Evolutionary conservation across 345 rosid genomes (phyloP), one percentile per base, ranked within the genome.

Genomic region (Angophora floribunda): DNA sequence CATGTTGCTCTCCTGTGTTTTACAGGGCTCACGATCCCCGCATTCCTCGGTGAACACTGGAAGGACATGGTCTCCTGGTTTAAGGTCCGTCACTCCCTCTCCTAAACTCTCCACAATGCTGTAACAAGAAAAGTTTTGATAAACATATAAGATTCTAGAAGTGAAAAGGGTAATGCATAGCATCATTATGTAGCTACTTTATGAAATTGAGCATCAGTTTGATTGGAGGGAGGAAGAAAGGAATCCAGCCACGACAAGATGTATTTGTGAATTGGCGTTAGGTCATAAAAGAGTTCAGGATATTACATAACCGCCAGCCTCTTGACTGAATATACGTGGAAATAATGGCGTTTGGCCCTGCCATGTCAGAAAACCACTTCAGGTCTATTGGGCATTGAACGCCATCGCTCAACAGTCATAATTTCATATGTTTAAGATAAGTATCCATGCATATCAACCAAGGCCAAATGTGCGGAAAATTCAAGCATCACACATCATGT

Each of bases 291-390:
- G 63, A 57, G 63, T 9, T 57, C 24, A 24, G 12, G 63, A 57
- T 24, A 24, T 22, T 9, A 9, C 63, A 9, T 8, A 92, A 92
- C 93, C 90, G n/a, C 90, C 90, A 16, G 92, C 93, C 89, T 92
- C 93, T 79, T 92, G 93, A 88, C 91, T 91, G 14, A 89, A 87
- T 14, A 92, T 89, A 26, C 91, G 88, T 87, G 92, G 93, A 90
- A 92, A 91, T 50, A 92, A 47, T 4, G 92, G 91, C 44, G 90
- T 90, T 65, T 92, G 93, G 10, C 91, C 93, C 93, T 88, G 90
- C 41, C n/a, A 45, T 16, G 8, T 24, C 63, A 57, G 63, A 24
- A 57, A 57, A 57, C 63, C 12, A 36, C 13, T 19, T 70, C 82
- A 36, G 47, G 47, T 70, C 82, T 70, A 17, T 9, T 3, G 36